Evolutionary conservation across 2,329 filamentous ascomycete genomes (phyloP).

Genomic region (Stagonosporopsis cucurbitacearum): DNA sequence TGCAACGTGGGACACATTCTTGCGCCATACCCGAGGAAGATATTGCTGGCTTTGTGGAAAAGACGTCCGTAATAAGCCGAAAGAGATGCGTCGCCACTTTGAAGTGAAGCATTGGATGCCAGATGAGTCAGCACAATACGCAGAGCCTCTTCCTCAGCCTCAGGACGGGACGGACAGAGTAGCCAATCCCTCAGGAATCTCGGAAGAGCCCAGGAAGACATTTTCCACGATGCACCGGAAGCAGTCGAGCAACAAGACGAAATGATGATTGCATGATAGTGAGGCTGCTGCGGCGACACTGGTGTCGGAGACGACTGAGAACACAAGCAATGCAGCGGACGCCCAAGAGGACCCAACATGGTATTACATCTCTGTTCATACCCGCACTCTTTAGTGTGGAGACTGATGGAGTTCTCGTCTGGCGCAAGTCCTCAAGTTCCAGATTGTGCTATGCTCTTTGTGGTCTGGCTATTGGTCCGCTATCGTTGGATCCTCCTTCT

Average conservation of each 20-base stretch:
- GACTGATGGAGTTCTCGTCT: too few species aligned
- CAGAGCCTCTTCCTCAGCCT: background rate
- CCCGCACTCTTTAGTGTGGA: background rate
- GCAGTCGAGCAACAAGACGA: background rate
- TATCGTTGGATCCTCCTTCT: too few species aligned
- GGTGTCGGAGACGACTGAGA: background rate
- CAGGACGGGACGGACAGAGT: too few species aligned
- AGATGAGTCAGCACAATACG: background rate
- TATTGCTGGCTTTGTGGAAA: slow-evolving; percentile 23
- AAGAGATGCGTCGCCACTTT: slow-evolving; percentile 20
- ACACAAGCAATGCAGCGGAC: background rate
- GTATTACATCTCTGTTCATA: background rate
- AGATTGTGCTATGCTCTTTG: too few species aligned
- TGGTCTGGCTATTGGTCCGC: too few species aligned
- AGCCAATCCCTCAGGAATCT: too few species aligned
- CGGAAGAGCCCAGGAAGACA: too few species aligned
- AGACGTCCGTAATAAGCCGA: slow-evolving; percentile 5
- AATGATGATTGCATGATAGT: too few species aligned
- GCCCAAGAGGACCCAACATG: background rate
- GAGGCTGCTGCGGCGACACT: background rate
- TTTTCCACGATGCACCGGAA: background rate
- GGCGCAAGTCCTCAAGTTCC: too few species aligned
- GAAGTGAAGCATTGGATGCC: slow-evolving; percentile 20
- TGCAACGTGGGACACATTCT: slow-evolving; percentile 17
- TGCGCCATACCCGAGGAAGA: slow-evolving; percentile 8